A percentile compares a stretch with the other conserved stretches of the same genome.
Evolutionary conservation across 2,329 filamentous ascomycete species (phyloP).

Genomic region (Peltaster fructicola): DNA sequence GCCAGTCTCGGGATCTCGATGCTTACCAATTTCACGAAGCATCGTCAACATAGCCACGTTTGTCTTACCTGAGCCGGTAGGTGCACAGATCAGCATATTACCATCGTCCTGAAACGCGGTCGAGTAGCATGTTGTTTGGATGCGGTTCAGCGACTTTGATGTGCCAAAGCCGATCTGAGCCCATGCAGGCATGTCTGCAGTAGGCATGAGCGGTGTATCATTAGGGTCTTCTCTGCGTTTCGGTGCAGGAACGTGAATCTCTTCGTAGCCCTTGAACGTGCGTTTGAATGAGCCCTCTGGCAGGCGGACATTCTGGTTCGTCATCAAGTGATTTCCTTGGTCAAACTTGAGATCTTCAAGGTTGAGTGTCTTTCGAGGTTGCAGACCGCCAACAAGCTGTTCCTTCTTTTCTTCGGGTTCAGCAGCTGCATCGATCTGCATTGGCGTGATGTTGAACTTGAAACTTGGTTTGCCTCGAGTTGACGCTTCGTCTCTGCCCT

Average conservation of each 20-base stretch:
- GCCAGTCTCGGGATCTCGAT: conserved; percentile 75
- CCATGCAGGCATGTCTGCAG: conserved; percentile 85
- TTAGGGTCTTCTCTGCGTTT: conserved; percentile 69
- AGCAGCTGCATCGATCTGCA: conserved; percentile 51
- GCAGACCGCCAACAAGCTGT: conserved; percentile 60
- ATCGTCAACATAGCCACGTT: conserved; percentile 98
- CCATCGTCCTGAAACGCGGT: conserved; percentile 85
- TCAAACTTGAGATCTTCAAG: conserved; percentile 93
- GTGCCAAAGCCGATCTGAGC: conserved; percentile 69
- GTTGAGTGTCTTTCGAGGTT: conserved; percentile 77
- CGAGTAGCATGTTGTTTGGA: conserved; percentile 85
- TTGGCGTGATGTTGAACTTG: conserved; percentile 65
- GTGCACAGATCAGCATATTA: conserved; percentile 95
- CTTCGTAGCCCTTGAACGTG: conserved; percentile 94
- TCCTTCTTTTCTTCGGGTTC: conserved; percentile 43
- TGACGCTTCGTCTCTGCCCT: conserved; percentile 48
- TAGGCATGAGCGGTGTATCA: conserved; percentile 59
- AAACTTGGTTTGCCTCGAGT: conserved; percentile 35
- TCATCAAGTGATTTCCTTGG: conserved; percentile 97
- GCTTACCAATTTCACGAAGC: conserved; percentile 88
- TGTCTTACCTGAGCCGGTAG: conserved; percentile 93
- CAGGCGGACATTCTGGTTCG: conserved; percentile 87
- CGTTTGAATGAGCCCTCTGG: conserved; percentile 90
- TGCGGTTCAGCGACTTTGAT: conserved; percentile 77
- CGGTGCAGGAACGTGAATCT: conserved; percentile 89